Percentiles rank a stretch among this genome's conserved stretches.
Conservation (phyloP, 345 rosid species). For the Rhodamnia argentea region DNA sequence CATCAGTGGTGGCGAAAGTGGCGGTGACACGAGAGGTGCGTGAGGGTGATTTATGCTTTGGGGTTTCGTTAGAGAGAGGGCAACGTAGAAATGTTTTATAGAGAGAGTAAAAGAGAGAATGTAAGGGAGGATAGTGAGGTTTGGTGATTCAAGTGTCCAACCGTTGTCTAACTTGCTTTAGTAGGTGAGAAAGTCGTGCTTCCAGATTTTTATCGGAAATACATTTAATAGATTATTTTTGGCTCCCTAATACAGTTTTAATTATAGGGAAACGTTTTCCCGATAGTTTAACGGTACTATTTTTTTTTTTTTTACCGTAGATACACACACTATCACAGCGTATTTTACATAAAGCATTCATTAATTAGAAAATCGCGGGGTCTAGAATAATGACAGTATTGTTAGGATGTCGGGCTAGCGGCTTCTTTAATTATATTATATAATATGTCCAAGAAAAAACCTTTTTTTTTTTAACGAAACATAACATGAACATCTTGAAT, state of each 20-base stretch:
- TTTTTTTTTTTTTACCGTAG: too few species aligned
- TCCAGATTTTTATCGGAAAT: background rate
- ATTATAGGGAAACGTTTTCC: too few species aligned
- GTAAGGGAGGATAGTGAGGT: conserved; percentile 18
- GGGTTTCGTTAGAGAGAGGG: background rate
- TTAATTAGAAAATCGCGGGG: too few species aligned
- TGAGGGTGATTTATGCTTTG: background rate
- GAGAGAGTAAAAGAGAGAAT: background rate
- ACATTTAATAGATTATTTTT: background rate
- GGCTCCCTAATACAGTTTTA: background rate
- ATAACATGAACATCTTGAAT: background rate
- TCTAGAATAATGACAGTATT: too few species aligned
- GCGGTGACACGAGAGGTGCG: conserved; percentile 18
- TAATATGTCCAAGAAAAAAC: background rate
- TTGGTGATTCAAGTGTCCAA: conserved; percentile 53
- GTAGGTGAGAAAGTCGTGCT: conserved; percentile 45
- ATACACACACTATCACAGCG: too few species aligned
- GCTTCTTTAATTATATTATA: background rate
- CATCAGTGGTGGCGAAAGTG: conserved; percentile 9
- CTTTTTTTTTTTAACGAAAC: background rate
- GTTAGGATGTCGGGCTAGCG: too few species aligned
- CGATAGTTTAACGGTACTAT: too few species aligned
- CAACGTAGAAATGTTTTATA: conserved; percentile 5
- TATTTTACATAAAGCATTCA: too few species aligned
- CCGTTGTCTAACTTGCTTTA: conserved; percentile 11